Evolutionary conservation across 352 stramenopile species (phyloP).

Genomic region (Pythium dissotocum): DNA sequence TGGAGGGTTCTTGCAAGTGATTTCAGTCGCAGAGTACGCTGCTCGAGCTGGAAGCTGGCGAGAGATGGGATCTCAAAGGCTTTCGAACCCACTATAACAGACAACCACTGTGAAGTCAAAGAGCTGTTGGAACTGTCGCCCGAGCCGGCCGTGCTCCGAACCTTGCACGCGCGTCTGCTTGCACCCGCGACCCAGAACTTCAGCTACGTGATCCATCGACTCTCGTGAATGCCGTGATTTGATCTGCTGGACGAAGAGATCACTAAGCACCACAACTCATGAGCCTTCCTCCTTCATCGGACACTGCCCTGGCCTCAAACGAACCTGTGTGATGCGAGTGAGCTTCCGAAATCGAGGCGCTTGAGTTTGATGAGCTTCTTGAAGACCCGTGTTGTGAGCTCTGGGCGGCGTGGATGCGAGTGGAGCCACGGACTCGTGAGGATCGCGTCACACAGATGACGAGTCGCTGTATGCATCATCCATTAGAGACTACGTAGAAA

Average conservation of each 20-base stretch:
- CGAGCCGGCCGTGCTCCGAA: background rate
- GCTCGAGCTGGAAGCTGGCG: conserved; percentile 6
- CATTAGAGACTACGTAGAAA: background rate
- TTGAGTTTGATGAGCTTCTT: conserved; percentile 2
- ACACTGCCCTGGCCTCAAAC: background rate
- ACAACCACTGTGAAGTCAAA: background rate
- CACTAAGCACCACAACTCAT: background rate
- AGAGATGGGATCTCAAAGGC: conserved; percentile 15
- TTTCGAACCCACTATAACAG: background rate
- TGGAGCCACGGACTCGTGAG: conserved; percentile 24
- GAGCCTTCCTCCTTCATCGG: too few relatives aligned
- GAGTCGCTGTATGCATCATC: conserved; percentile 10
- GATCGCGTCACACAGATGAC: conserved; percentile 18
- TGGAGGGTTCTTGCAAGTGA: conserved; percentile 23
- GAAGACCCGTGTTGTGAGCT: conserved; percentile 7
- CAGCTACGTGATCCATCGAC: background rate
- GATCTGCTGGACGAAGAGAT: conserved; percentile 12
- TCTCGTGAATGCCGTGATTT: background rate
- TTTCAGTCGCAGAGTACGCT: conserved; percentile 7
- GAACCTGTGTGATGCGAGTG: background rate
- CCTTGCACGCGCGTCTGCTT: conserved; percentile 17
- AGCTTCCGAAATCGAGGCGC: background rate
- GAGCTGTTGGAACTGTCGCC: background rate
- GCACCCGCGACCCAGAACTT: background rate
- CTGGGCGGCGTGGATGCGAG: conserved; percentile 10